Base-by-base conservation (phyloP, 2,329 filamentous ascomycete species). In the Nannizziopsis barbatae region DNA sequence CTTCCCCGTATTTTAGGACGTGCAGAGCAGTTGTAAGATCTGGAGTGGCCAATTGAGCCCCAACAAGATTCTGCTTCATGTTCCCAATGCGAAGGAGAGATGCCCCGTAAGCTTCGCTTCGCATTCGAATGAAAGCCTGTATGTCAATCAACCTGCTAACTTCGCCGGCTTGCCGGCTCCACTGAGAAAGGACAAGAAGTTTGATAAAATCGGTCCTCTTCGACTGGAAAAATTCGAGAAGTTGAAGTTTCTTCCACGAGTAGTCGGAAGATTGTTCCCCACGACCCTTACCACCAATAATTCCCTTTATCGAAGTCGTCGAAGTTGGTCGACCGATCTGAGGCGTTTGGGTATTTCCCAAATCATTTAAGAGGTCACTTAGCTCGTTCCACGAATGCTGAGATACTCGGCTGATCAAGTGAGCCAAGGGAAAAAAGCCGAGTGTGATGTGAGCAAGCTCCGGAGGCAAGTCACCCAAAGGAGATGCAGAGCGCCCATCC, bases 161-260 rank as follows among this genome's bases (percentile, higher is more conserved):
- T 57, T 84, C 80, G 35, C 80, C 75, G 31, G 83, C 80, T 63
- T 85, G 83, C 60, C 84, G 77, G 62, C 84, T 86, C 92, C 92
- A 98, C 66, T 92, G 84, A 1, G 84, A 81, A 41, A 98, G 81
- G 17, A 98, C 87, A 15, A 95, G 74, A 6, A 89, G 78, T 69
- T 98, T 96, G 63, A 94, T 86, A 73, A 93, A 96, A 69, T 86
- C 87, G 27, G 83, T 80, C 60, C 95, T 83, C 59, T 84, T 79
- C 17, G 80, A 77, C 62, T 90, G 83, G 7, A 84, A 80, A 68
- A 92, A 94, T 38, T 84, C 79, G 51, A 95, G 67, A 46, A 95
- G 65, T 32, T 73, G 68, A 22, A 78, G 68, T 66, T 95, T 95
- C 68, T 94, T 95, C 30, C 75, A 72, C 10, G 85, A 60, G 59